A percentile compares a stretch with the other conserved stretches of the same genome.
phyloP scores from a whole-genome alignment of 2,329 filamentous ascomycete species.

The Westerdykella aurantiaca region DNA sequence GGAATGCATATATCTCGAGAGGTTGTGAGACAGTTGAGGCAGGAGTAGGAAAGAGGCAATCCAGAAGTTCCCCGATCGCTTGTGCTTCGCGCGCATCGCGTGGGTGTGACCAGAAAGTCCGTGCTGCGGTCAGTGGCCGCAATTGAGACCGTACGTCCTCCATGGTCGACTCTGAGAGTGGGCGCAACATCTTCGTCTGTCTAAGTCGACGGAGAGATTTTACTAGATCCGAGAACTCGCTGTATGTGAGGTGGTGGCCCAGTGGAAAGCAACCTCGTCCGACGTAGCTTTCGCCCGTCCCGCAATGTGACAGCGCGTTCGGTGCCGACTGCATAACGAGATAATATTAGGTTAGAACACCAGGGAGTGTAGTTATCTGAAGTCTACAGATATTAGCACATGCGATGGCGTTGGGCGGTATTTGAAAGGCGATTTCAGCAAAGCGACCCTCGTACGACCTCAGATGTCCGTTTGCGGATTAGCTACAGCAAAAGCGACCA shows the following conservation, averaged over 20 bases:
- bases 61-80: background rate
- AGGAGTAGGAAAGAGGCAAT: background rate
- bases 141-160: background rate
- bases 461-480: too few species aligned
- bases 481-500: too few species aligned
- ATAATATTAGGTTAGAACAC: too few species aligned
- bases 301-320: conserved; percentile 2
- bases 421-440: too few species aligned
- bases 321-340: too few species aligned
- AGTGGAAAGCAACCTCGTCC: conserved; percentile 3
- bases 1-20: too few species aligned
- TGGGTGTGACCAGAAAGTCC: background rate
- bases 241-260: background rate
- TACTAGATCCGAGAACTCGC: background rate
- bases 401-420: too few species aligned
- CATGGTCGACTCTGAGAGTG: background rate
- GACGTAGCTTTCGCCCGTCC: conserved; percentile 1
- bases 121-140: background rate
- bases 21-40: background rate
- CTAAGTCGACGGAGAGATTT: background rate
- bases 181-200: background rate
- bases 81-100: background rate
- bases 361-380: too few species aligned
- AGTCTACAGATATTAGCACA: too few species aligned
- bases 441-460: too few species aligned